Conservation (phyloP, 139 green algal genomes). For the Ettlia oleoabundans region DNA sequence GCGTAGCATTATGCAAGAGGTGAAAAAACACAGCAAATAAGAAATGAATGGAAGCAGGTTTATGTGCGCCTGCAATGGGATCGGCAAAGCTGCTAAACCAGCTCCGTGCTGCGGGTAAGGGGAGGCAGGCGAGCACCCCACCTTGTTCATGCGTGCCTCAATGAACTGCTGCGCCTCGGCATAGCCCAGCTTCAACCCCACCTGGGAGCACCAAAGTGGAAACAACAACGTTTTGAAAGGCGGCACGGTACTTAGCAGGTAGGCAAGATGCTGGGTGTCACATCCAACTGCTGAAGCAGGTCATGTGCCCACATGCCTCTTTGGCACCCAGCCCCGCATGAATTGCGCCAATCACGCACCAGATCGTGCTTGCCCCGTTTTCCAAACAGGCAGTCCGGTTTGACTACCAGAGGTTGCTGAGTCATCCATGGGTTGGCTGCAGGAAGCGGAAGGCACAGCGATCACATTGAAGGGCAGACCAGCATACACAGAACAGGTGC, state of each 20-base stretch:
- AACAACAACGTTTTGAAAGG: neutral
- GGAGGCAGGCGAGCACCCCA: too few species aligned
- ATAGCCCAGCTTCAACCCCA: slow-evolving; percentile 79
- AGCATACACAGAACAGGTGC: neutral
- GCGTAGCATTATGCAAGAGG: slow-evolving; percentile 92
- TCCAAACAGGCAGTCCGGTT: slow-evolving; percentile 96
- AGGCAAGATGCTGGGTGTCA: neutral
- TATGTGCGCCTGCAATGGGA: too few species aligned
- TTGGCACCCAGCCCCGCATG: neutral
- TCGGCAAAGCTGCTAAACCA: too few species aligned
- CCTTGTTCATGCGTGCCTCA: slow-evolving; percentile 71
- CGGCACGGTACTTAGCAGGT: neutral
- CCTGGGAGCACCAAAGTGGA: neutral
- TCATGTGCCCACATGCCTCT: neutral
- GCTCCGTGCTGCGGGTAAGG: too few species aligned
- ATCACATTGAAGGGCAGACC: neutral
- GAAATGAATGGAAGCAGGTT: too few species aligned
- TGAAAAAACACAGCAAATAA: slow-evolving; percentile 81
- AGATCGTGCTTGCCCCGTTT: slow-evolving; percentile 95
- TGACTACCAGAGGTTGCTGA: slow-evolving; percentile 84
- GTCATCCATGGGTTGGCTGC: slow-evolving; percentile 36
- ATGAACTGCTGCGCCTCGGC: slow-evolving; percentile 78
- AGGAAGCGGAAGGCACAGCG: neutral
- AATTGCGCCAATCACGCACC: slow-evolving; percentile 10
- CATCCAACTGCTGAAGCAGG: neutral